A percentile compares a stretch with the other conserved stretches of the same genome.
These are phyloP conservation scores for Haplographium delicatum DNA, from an alignment of 495 filamentous ascomycete species.

Conservation along the genomic window DNA sequence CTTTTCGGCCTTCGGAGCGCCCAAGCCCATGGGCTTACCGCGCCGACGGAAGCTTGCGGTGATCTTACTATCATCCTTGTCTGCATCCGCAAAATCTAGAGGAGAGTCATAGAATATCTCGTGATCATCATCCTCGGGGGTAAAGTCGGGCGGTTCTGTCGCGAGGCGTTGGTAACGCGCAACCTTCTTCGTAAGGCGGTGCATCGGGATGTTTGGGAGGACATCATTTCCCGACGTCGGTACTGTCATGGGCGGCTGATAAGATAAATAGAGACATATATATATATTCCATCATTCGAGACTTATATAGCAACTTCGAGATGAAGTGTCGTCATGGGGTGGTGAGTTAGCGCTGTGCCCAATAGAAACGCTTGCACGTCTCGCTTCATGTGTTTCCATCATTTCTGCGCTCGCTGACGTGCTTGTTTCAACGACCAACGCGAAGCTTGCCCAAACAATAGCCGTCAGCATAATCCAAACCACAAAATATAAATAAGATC, in stretches of 20 bases:
- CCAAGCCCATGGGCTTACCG: constrained; percentile 20
- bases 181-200: constrained; percentile 1
- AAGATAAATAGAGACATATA: not conserved
- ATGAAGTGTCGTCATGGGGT: not conserved
- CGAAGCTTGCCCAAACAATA: too few relatives aligned
- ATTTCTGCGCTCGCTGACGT: not conserved
- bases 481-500: too few relatives aligned
- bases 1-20: constrained; percentile 29
- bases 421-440: too few relatives aligned
- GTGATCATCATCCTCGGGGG: not conserved
- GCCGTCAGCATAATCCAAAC: too few relatives aligned
- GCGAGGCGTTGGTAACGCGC: constrained; percentile 4
- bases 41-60: not conserved
- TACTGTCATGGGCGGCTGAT: not conserved
- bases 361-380: not conserved
- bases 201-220: constrained; percentile 5
- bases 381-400: not conserved
- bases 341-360: not conserved
- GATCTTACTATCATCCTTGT: not conserved
- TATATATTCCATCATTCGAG: not conserved
- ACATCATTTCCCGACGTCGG: constrained; percentile 1
- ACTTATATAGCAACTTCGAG: not conserved
- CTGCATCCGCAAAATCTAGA: not conserved
- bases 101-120: not conserved
- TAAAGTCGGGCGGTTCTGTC: not conserved